Evolutionary conservation across 768 basidiomycete genomes (phyloP).

Genomic region (Rhodotorula graminis): DNA sequence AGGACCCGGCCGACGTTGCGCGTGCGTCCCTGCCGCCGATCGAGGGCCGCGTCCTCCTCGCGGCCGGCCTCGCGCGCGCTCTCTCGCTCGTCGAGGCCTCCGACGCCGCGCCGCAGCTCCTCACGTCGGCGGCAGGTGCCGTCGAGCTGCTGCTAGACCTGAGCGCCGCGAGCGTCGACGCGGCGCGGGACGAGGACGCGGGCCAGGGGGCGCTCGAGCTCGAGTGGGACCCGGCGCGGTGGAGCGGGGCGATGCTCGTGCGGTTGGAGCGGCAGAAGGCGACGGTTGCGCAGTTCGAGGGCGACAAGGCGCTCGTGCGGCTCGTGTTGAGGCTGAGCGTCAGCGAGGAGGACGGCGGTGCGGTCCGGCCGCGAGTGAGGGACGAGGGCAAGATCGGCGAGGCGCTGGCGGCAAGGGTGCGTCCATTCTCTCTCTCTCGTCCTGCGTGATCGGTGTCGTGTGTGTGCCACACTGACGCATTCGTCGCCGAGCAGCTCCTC

Average conservation of each 20-base stretch:
- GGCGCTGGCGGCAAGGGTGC: slow-evolving; percentile 58
- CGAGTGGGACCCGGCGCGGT: not conserved
- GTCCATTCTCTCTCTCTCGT: slow-evolving; percentile 16
- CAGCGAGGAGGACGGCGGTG: not conserved
- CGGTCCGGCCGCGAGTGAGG: slow-evolving; percentile 51
- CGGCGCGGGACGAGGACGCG: too few species aligned
- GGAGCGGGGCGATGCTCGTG: not conserved
- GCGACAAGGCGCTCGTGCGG: not conserved
- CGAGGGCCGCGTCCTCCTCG: not conserved
- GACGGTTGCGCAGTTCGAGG: not conserved
- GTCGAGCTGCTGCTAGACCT: slow-evolving; percentile 54
- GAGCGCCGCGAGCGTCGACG: too few species aligned
- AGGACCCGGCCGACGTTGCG: too few species aligned
- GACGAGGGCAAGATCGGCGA: slow-evolving; percentile 52
- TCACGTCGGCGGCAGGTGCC: slow-evolving; percentile 52
- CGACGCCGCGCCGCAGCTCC: slow-evolving; percentile 52
- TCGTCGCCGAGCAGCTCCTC: slow-evolving; percentile 55
- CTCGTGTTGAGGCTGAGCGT: not conserved
- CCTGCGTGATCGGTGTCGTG: too few species aligned
- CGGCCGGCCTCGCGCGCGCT: not conserved
- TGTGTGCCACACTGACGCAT: slow-evolving; percentile 1
- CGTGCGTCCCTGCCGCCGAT: not conserved
- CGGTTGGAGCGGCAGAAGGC: not conserved
- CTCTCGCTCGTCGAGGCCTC: slow-evolving; percentile 61
- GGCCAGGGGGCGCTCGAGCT: not conserved